These are phyloP conservation scores for Sporothrix mexicana DNA, from an alignment of 2,329 filamentous ascomycete species.

Conservation along the genomic window DNA sequence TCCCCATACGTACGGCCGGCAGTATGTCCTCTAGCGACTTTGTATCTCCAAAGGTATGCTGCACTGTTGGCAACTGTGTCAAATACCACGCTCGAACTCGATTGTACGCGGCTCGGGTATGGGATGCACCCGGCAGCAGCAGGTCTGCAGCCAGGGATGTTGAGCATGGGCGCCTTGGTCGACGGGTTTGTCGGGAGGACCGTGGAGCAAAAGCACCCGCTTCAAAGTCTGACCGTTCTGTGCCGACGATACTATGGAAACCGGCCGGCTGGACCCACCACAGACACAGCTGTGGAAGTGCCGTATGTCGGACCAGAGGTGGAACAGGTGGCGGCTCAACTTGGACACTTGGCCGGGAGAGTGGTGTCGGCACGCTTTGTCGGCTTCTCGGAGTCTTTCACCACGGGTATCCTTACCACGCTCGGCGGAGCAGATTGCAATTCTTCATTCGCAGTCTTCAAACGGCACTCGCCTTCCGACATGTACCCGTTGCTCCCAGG, in stretches of 20 bases:
- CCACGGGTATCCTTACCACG: background rate
- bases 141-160: slow-evolving; percentile 39
- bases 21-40: slow-evolving; percentile 46
- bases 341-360: slow-evolving; percentile 43
- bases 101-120: slow-evolving; percentile 49
- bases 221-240: background rate
- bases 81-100: slow-evolving; percentile 49
- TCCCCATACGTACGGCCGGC: slow-evolving; percentile 46
- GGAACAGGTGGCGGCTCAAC: slow-evolving; percentile 43
- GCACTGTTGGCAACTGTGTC: slow-evolving; percentile 44
- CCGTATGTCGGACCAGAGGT: slow-evolving; percentile 38
- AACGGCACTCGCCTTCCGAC: slow-evolving; percentile 40
- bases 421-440: background rate
- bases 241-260: slow-evolving; percentile 31
- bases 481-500: slow-evolving; percentile 43
- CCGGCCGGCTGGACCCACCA: slow-evolving; percentile 34
- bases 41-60: slow-evolving; percentile 48
- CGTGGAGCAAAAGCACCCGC: background rate
- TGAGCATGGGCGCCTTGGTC: slow-evolving; percentile 42
- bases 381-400: slow-evolving; percentile 42
- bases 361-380: slow-evolving; percentile 46
- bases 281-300: slow-evolving; percentile 37
- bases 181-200: slow-evolving; percentile 42
- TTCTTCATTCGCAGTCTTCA: slow-evolving; percentile 33
- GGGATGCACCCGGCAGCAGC: slow-evolving; percentile 41